Evolutionary conservation across 148 eudicot genomes (phyloP).

Genomic region (Persicaria maculosa): DNA sequence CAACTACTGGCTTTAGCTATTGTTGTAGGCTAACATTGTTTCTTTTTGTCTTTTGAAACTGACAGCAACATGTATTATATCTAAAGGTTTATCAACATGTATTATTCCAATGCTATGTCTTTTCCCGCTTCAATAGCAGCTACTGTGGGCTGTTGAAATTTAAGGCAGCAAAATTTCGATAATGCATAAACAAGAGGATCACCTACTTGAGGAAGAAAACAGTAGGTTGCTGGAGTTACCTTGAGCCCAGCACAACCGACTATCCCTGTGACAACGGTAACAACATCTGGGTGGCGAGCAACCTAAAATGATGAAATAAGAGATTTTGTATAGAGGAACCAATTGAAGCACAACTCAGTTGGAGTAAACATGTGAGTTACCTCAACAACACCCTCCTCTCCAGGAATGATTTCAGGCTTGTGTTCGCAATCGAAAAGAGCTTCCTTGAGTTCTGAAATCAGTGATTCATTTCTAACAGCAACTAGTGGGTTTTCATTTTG

Average conservation of each 20-base stretch:
- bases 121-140: slow-evolving; percentile 99
- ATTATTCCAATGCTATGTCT: slow-evolving; percentile 92
- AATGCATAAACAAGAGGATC: no score
- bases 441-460: slow-evolving; percentile 73
- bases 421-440: slow-evolving; percentile 75
- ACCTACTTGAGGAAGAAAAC: not conserved
- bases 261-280: slow-evolving; percentile 89
- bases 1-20: no score
- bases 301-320: slow-evolving; percentile 39
- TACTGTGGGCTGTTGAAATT: slow-evolving; percentile 70
- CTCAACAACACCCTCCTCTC: slow-evolving; percentile 90
- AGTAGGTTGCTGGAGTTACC: slow-evolving; percentile 25
- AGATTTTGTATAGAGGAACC: not conserved
- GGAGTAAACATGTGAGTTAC: slow-evolving; percentile 25
- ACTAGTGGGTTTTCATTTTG: slow-evolving; percentile 94
- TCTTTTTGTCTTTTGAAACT: no score
- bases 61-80: no score
- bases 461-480: slow-evolving; percentile 66
- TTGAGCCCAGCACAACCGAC: slow-evolving; percentile 98
- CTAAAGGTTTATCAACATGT: no score
- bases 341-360: not conserved
- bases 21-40: no score
- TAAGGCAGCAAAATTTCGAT: slow-evolving; percentile 11
- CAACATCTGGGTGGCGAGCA: slow-evolving; percentile 97
- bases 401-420: slow-evolving; percentile 95